Conservation (phyloP, 495 filamentous ascomycete genomes). For the Penicillium daleae region DNA sequence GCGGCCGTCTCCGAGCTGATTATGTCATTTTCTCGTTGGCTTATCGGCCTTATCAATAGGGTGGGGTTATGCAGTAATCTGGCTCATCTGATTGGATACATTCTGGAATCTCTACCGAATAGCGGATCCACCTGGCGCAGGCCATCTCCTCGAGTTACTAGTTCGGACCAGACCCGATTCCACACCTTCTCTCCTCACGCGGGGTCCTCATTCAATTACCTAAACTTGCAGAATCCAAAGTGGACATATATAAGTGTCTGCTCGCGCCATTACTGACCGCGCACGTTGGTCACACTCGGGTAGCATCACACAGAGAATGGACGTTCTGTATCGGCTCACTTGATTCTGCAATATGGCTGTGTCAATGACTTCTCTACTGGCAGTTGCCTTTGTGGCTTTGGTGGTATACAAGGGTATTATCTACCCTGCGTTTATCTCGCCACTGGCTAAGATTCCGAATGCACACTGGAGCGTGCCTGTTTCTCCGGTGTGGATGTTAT, state of each 20-base stretch:
- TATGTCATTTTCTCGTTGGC: not conserved
- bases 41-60: not conserved
- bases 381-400: constrained; percentile 20
- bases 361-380: constrained; percentile 23
- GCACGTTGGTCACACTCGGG: not conserved
- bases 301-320: not conserved
- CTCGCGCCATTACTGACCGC: constrained; percentile 1
- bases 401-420: constrained; percentile 60
- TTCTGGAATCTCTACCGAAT: not conserved
- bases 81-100: not conserved
- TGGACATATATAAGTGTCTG: constrained; percentile 18
- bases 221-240: constrained; percentile 9
- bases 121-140: not conserved
- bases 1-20: not conserved
- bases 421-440: constrained; percentile 66
- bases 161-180: not conserved
- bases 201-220: constrained; percentile 23
- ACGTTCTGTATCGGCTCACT: not conserved
- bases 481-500: constrained; percentile 71
- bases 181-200: constrained; percentile 12
- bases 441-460: constrained; percentile 68
- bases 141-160: constrained; percentile 2
- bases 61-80: not conserved
- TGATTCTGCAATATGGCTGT: constrained; percentile 33
- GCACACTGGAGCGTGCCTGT: constrained; percentile 70